Evolutionary conservation across 2,329 filamentous ascomycete genomes (phyloP).

Genomic region (Dothidotthia symphoricarpi): DNA sequence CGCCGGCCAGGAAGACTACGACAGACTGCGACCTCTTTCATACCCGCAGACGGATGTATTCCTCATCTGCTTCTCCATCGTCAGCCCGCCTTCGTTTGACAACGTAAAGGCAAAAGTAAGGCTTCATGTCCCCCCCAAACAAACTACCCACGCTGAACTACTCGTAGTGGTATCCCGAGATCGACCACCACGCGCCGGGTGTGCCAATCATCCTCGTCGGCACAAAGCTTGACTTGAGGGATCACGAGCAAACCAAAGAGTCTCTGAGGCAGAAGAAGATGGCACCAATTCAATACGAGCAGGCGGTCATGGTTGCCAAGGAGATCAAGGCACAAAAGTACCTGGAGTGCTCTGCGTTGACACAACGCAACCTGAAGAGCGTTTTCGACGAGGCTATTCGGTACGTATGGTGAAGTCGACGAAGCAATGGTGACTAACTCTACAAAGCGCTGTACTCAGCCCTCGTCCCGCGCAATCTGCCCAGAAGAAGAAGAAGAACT

Average conservation of each 20-base stretch:
- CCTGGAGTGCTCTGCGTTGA: constrained; percentile 94
- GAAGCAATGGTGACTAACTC: constrained; percentile 16
- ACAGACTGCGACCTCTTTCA: constrained; percentile 87
- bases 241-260: constrained; percentile 79
- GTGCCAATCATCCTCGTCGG: constrained; percentile 96
- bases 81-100: constrained; percentile 95
- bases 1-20: constrained; percentile 97
- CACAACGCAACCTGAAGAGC: constrained; percentile 94
- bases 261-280: constrained; percentile 87
- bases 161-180: constrained; percentile 88
- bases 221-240: constrained; percentile 92
- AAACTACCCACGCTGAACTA: constrained; percentile 14
- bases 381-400: constrained; percentile 98
- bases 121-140: not conserved
- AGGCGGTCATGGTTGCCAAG: constrained; percentile 83
- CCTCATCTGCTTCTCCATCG: constrained; percentile 96
- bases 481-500: constrained; percentile 30
- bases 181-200: constrained; percentile 91
- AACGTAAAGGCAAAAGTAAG: constrained; percentile 97
- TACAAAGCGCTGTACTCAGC: constrained; percentile 42
- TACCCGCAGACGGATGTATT: constrained; percentile 99
- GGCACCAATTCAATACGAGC: constrained; percentile 94
- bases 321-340: constrained; percentile 97
- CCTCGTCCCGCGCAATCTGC: constrained; percentile 35
- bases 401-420: constrained; percentile 54